Conservation (phyloP, 495 filamentous ascomycete genomes). For the Penicillium argentinense region DNA sequence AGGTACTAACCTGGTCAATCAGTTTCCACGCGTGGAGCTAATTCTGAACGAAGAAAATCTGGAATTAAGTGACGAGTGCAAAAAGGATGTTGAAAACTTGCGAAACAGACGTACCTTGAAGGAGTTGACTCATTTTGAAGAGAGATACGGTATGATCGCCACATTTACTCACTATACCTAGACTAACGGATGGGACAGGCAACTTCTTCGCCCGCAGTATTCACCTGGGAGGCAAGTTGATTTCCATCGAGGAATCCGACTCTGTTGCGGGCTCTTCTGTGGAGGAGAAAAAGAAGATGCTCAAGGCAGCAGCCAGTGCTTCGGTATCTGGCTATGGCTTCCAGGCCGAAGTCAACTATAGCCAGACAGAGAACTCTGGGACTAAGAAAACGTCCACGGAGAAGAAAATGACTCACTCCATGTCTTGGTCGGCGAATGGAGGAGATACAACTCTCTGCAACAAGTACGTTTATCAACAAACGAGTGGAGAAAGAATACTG, state of each 20-base stretch:
- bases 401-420: constrained; percentile 9
- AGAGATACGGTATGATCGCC: constrained; percentile 6
- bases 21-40: constrained; percentile 10
- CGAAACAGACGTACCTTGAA: background rate
- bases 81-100: constrained; percentile 1
- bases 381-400: constrained; percentile 1
- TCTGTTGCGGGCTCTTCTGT: constrained; percentile 2
- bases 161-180: too few relatives aligned
- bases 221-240: constrained; percentile 5
- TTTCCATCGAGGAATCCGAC: constrained; percentile 7
- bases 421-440: constrained; percentile 8
- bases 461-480: constrained; percentile 12
- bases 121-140: constrained; percentile 1
- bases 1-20: background rate
- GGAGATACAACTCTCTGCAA: constrained; percentile 10
- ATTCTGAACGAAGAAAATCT: constrained; percentile 7
- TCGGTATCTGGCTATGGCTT: constrained; percentile 7
- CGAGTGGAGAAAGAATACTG: too few relatives aligned
- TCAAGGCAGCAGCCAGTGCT: constrained; percentile 11
- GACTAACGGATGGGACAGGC: too few relatives aligned
- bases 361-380: constrained; percentile 3
- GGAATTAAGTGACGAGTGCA: constrained; percentile 6
- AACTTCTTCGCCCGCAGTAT: constrained; percentile 6
- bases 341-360: constrained; percentile 6
- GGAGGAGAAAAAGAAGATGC: constrained; percentile 4